phyloP scores from a whole-genome alignment of 2,329 filamentous ascomycete genomes.

The Cladosporium sp. region DNA sequence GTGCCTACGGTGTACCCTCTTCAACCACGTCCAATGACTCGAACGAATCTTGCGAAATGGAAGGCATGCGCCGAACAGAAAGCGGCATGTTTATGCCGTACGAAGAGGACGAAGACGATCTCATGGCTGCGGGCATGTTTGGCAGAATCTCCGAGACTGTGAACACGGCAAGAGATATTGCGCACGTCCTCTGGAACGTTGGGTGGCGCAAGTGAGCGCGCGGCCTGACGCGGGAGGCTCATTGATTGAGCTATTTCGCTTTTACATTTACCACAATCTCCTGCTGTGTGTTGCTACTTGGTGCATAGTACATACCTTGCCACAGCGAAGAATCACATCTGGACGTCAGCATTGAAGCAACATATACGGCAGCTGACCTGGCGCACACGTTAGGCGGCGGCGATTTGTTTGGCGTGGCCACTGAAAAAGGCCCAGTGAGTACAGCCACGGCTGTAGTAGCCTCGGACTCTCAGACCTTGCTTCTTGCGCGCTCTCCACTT shows the following conservation, averaged over 20 bases:
- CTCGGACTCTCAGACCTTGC: background rate
- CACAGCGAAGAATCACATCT: background rate
- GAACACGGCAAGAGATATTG: conserved; percentile 65
- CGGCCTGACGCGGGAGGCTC: background rate
- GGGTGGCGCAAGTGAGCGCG: conserved; percentile 58
- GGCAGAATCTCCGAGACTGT: conserved; percentile 79
- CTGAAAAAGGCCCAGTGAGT: background rate
- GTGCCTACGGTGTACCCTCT: conserved; percentile 43
- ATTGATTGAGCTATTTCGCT: background rate
- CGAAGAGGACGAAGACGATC: conserved; percentile 69
- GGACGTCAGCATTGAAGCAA: background rate
- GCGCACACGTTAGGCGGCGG: conserved; percentile 1
- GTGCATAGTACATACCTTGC: background rate
- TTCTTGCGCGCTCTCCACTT: background rate
- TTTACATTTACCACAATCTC: conserved; percentile 1
- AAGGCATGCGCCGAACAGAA: conserved; percentile 71
- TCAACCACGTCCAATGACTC: conserved; percentile 22
- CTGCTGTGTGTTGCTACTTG: conserved; percentile 3
- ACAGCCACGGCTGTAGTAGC: background rate
- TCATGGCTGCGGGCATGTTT: conserved; percentile 63
- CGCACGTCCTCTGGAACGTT: conserved; percentile 68
- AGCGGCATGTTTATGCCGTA: conserved; percentile 93
- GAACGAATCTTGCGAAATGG: conserved; percentile 57
- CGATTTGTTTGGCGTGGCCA: background rate
- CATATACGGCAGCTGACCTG: conserved; percentile 11